These are phyloP conservation scores for Aspergillus jensenii DNA, from an alignment of 2,329 filamentous ascomycete genomes.

Conservation along the genomic window DNA sequence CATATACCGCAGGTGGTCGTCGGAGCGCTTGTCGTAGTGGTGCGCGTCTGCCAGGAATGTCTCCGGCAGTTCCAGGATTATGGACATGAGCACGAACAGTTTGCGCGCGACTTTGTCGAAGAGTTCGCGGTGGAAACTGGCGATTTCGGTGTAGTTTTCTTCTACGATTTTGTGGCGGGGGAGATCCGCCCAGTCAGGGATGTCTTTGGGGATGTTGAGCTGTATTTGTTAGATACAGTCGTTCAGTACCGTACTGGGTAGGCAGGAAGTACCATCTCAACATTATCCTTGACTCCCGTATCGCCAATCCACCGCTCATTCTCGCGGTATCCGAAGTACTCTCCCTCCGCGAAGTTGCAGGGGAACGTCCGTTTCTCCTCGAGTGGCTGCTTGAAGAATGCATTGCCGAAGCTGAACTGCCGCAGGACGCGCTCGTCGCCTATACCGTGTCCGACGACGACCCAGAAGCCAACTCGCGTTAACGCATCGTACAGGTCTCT, in stretches of 20 bases:
- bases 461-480: slow-evolving; percentile 32
- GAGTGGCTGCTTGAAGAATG: slow-evolving; percentile 32
- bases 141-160: slow-evolving; percentile 56
- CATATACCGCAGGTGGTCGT: slow-evolving; percentile 64
- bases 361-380: slow-evolving; percentile 14
- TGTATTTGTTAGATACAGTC: background rate
- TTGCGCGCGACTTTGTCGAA: slow-evolving; percentile 57
- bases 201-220: slow-evolving; percentile 12
- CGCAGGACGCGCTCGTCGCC: slow-evolving; percentile 26
- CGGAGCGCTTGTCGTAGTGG: slow-evolving; percentile 55
- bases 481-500: slow-evolving; percentile 57
- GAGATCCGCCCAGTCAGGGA: slow-evolving; percentile 18
- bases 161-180: slow-evolving; percentile 43
- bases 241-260: background rate
- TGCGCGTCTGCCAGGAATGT: slow-evolving; percentile 58
- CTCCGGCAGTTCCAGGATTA: slow-evolving; percentile 60
- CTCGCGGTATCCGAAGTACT: slow-evolving; percentile 36
- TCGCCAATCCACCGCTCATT: slow-evolving; percentile 37
- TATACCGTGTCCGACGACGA: slow-evolving; percentile 23
- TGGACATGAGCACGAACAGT: slow-evolving; percentile 59
- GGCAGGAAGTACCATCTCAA: slow-evolving; percentile 29
- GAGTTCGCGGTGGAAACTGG: slow-evolving; percentile 51
- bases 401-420: slow-evolving; percentile 30
- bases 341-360: slow-evolving; percentile 31
- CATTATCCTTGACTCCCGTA: slow-evolving; percentile 30